phyloP scores from a whole-genome alignment of 2,329 filamentous ascomycete species.

The Penicillium rolfsii region DNA sequence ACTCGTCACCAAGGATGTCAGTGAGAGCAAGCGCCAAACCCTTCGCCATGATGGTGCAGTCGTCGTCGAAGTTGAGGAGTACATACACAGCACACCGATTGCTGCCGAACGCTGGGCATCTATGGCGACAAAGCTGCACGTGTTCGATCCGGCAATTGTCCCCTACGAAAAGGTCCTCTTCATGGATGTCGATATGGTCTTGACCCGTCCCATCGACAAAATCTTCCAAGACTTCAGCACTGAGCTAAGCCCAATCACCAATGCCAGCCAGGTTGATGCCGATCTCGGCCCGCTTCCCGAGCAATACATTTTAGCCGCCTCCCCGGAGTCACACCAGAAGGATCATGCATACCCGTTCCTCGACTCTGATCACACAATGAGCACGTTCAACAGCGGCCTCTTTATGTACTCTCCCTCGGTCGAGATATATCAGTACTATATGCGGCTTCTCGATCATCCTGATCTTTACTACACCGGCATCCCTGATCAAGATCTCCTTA shows the following conservation, averaged over 20 bases:
- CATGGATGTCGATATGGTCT: constrained; percentile 18
- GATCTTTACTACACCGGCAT: constrained; percentile 44
- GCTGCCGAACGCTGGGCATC: constrained; percentile 1
- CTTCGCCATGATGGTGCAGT: constrained; percentile 14
- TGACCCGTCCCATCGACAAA: constrained; percentile 15
- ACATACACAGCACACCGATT: constrained; percentile 9
- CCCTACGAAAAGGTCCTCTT: constrained; percentile 20
- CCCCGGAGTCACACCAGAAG: constrained; percentile 12
- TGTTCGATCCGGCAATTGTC: constrained; percentile 11
- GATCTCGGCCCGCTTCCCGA: constrained; percentile 8
- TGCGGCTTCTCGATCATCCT: constrained; percentile 41
- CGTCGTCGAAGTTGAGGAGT: constrained; percentile 16
- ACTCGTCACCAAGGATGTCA: constrained; percentile 12
- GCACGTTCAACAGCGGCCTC: constrained; percentile 36
- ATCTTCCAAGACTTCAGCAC: constrained; percentile 6
- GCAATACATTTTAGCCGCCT: constrained; percentile 15
- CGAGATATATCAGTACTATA: constrained; percentile 45
- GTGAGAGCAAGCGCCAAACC: constrained; percentile 18
- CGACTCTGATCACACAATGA: background rate
- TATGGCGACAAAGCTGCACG: constrained; percentile 6
- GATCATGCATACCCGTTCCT: constrained; percentile 5
- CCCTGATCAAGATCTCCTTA: constrained; percentile 51
- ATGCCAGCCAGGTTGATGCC: background rate
- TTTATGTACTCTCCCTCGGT: constrained; percentile 46
- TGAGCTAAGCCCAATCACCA: background rate